phyloP scores from a whole-genome alignment of 306 rosid genomes.

The Cucurbita moschata region DNA sequence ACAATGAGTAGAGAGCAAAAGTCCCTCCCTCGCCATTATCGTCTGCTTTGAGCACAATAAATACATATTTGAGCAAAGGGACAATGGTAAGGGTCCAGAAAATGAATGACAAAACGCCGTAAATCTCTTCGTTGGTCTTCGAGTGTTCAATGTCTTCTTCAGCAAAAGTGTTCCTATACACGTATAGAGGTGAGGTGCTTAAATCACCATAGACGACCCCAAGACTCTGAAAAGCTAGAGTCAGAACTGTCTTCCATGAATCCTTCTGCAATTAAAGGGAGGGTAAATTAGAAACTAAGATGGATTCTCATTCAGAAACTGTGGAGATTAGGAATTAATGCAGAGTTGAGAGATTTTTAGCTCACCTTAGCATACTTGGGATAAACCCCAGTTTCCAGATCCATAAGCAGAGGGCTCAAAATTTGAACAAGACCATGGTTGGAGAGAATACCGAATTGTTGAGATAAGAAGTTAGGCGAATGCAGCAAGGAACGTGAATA shows the following conservation, averaged over 20 bases:
- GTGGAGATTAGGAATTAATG: constrained; percentile 2
- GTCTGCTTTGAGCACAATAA: too few species aligned
- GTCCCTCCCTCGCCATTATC: too few species aligned
- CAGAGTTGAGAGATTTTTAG: not conserved
- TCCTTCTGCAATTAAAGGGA: constrained; percentile 27
- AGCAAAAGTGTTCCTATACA: constrained; percentile 59
- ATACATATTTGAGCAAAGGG: too few species aligned
- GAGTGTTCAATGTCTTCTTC: constrained; percentile 16
- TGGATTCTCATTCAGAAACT: not conserved
- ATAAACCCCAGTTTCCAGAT: constrained; percentile 43
- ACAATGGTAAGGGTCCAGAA: too few species aligned
- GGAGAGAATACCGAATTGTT: constrained; percentile 4
- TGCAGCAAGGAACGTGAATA: not conserved
- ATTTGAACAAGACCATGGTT: constrained; percentile 21
- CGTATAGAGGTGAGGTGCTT: constrained; percentile 88
- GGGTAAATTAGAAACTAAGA: not conserved
- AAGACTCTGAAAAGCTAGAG: constrained; percentile 25
- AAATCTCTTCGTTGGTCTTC: too few species aligned
- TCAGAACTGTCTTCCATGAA: constrained; percentile 60
- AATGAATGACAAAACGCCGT: too few species aligned
- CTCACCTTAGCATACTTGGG: constrained; percentile 43
- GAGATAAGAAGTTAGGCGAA: not conserved
- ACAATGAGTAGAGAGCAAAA: too few species aligned
- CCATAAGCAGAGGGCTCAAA: constrained; percentile 41
- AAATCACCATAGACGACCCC: constrained; percentile 74